Conservation (phyloP, 805 yeast genomes). For the Teunomyces atbi region DNA sequence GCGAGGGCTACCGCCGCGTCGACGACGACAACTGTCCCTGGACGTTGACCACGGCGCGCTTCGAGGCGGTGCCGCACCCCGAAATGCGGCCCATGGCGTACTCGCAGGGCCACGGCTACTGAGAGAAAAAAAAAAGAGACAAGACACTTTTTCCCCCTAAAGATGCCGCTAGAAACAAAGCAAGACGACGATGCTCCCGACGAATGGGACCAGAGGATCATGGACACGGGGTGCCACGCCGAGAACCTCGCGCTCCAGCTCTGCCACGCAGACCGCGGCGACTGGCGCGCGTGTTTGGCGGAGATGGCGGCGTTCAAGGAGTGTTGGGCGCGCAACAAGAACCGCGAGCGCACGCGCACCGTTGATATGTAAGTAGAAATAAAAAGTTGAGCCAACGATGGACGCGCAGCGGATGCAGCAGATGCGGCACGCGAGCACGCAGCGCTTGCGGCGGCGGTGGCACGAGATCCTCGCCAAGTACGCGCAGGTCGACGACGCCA, state of each 20-base stretch:
- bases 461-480: conserved; percentile 52
- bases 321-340: conserved; percentile 62
- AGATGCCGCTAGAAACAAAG: no score
- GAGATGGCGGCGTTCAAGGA: conserved; percentile 56
- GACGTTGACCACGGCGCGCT: conserved; percentile 55
- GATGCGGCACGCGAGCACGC: conserved; percentile 28
- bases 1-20: conserved; percentile 38
- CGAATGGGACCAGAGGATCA: conserved; percentile 48
- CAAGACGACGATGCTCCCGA: conserved; percentile 46
- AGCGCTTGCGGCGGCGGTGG: conserved; percentile 42
- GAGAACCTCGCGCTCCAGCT: conserved; percentile 40
- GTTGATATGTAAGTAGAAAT: conserved; percentile 24
- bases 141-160: no score
- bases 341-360: conserved; percentile 48
- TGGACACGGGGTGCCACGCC: conserved; percentile 43
- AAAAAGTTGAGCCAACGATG: conserved; percentile 5
- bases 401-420: conserved; percentile 23
- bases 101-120: conserved; percentile 27
- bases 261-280: conserved; percentile 47
- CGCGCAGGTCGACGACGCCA: conserved; percentile 43
- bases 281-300: conserved; percentile 37
- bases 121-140: background rate
- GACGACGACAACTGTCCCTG: conserved; percentile 43
- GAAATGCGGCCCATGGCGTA: conserved; percentile 94
- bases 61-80: conserved; percentile 87